A percentile compares a stretch with the other conserved stretches of the same genome.
These are phyloP conservation scores for Diaporthe sp. DNA, from an alignment of 2,329 filamentous ascomycete genomes.

Conservation along the genomic window DNA sequence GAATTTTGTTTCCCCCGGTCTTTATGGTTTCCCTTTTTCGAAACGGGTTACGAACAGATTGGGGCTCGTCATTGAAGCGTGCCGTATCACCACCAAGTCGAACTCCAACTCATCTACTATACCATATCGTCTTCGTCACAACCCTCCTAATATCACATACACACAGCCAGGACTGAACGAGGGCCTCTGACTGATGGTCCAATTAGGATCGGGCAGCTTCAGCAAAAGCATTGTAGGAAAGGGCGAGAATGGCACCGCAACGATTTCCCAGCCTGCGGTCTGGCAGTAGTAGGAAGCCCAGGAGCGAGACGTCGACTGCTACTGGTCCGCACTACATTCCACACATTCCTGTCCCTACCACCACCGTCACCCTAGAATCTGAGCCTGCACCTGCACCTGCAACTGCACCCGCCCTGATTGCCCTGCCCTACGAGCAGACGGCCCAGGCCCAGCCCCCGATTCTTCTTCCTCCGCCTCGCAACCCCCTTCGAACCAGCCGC, in stretches of 20 bases:
- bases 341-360: not conserved
- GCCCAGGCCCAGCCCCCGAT: slow-evolving; percentile 69
- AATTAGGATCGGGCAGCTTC: not conserved
- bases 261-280: slow-evolving; percentile 57
- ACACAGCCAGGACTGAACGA: not conserved
- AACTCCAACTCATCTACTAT: not conserved
- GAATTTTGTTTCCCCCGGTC: not conserved
- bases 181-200: not conserved
- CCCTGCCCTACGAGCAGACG: slow-evolving; percentile 72
- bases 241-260: slow-evolving; percentile 52
- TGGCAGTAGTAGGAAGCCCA: slow-evolving; percentile 19
- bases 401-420: slow-evolving; percentile 61
- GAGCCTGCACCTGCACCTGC: slow-evolving; percentile 21
- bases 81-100: not conserved
- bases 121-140: not conserved
- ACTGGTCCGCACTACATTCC: slow-evolving; percentile 24
- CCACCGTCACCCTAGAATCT: not conserved
- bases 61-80: not conserved
- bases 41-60: not conserved
- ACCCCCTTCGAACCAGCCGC: slow-evolving; percentile 51
- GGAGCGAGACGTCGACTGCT: slow-evolving; percentile 13
- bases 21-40: not conserved
- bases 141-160: not conserved
- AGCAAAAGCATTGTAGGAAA: slow-evolving; percentile 1
- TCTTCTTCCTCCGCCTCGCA: slow-evolving; percentile 60